These are phyloP conservation scores for Fusarium keratoplasticum DNA, from an alignment of 2,329 filamentous ascomycete species.

Conservation along the genomic window DNA sequence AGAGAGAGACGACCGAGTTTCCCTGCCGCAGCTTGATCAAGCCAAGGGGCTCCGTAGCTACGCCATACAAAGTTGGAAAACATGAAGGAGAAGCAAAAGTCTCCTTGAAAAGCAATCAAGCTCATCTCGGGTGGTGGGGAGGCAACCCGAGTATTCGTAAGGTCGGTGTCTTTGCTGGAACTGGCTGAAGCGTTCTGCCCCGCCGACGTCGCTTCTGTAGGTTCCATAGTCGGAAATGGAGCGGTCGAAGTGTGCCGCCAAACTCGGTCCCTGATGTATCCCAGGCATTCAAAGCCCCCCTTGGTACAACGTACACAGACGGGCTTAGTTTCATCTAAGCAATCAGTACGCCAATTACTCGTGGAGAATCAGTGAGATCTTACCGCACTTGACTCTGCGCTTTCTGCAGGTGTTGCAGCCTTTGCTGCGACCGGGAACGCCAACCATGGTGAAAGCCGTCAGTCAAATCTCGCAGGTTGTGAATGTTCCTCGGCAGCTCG, in stretches of 20 bases:
- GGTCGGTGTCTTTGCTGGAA: background rate
- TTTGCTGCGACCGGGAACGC: slow-evolving; percentile 35
- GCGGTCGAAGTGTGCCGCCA: background rate
- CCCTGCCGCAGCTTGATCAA: slow-evolving; percentile 28
- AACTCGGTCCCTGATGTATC: background rate
- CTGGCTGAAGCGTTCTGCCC: background rate
- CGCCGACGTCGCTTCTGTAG: background rate
- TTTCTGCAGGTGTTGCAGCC: slow-evolving; percentile 36
- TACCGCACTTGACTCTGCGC: slow-evolving; percentile 32
- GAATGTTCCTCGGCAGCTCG: background rate
- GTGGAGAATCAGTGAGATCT: background rate
- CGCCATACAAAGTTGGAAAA: slow-evolving; percentile 37
- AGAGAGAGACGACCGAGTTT: slow-evolving; percentile 24
- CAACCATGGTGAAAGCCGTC: slow-evolving; percentile 14
- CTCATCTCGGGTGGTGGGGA: slow-evolving; percentile 29
- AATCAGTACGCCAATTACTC: background rate
- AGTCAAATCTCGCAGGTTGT: background rate
- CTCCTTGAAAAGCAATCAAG: slow-evolving; percentile 29
- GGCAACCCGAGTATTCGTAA: background rate
- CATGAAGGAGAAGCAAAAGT: slow-evolving; percentile 35
- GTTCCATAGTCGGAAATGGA: background rate
- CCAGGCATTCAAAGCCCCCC: background rate
- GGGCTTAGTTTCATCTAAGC: background rate
- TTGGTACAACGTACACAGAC: background rate
- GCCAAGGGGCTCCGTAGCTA: slow-evolving; percentile 27